Evolutionary conservation across 257 asterid genomes (phyloP).

Genomic region (Penstemon eatonii): DNA sequence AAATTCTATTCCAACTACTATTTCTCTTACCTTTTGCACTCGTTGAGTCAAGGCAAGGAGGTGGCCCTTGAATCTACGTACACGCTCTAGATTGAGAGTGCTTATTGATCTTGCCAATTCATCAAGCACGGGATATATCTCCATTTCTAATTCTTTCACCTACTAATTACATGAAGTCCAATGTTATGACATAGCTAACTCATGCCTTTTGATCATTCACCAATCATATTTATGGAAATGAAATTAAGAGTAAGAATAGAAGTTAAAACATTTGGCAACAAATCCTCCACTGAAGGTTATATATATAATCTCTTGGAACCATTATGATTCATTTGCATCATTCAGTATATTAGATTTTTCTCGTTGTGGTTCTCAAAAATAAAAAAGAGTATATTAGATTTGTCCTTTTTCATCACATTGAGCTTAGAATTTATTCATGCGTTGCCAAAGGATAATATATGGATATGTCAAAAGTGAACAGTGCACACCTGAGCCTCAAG

Average conservation of each 20-base stretch:
- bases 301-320: not conserved
- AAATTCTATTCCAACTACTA: conserved; percentile 8
- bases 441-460: not conserved
- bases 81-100: conserved; percentile 94
- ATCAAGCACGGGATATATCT: conserved; percentile 90
- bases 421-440: not conserved
- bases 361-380: too few species aligned
- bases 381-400: not conserved
- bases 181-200: conserved; percentile 19
- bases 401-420: not conserved
- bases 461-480: conserved; percentile 23
- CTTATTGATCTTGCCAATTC: conserved; percentile 85
- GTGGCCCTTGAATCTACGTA: conserved; percentile 92
- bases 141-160: conserved; percentile 89
- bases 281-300: not conserved
- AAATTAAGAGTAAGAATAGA: not conserved
- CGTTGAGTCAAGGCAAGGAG: conserved; percentile 94
- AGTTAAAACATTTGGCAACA: not conserved
- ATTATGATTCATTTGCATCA: not conserved
- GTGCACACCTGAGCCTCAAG: conserved; percentile 87
- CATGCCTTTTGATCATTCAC: not conserved
- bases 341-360: not conserved
- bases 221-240: not conserved
- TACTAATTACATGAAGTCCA: conserved; percentile 43
- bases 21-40: conserved; percentile 75